Conservation (phyloP, 2,329 filamentous ascomycete species). For the Colletotrichum musae region DNA sequence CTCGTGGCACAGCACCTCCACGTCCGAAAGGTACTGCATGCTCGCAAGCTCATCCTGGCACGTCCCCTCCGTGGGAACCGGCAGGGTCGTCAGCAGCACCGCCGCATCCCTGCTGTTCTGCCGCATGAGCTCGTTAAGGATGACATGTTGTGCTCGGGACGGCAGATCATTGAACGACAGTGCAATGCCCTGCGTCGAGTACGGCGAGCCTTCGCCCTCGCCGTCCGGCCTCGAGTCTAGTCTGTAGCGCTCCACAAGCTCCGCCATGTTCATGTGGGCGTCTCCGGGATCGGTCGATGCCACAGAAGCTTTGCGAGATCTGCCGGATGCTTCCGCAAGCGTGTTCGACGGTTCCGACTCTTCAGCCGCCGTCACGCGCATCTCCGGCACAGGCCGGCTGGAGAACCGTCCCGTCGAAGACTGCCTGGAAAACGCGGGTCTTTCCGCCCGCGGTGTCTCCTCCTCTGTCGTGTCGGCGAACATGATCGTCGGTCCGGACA, state of each 20-base stretch:
- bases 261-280: constrained; percentile 59
- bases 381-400: constrained; percentile 74
- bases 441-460: constrained; percentile 50
- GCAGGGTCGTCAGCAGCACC: constrained; percentile 86
- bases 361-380: constrained; percentile 68
- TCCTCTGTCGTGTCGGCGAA: constrained; percentile 69
- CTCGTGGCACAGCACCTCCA: constrained; percentile 83
- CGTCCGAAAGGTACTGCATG: constrained; percentile 80
- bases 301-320: constrained; percentile 55
- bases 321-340: constrained; percentile 66
- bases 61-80: constrained; percentile 84
- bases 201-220: constrained; percentile 57
- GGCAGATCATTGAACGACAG: constrained; percentile 90
- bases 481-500: constrained; percentile 79
- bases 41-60: constrained; percentile 78
- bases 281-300: constrained; percentile 52
- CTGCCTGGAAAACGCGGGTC: constrained; percentile 57
- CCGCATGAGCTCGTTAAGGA: constrained; percentile 87
- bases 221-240: constrained; percentile 38
- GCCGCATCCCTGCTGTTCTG: constrained; percentile 78
- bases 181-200: constrained; percentile 74
- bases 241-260: constrained; percentile 59
- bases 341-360: constrained; percentile 73
- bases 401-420: constrained; percentile 72
- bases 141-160: constrained; percentile 86